Base-by-base conservation (phyloP, 2,329 filamentous ascomycete genomes). In the Plectosphaerella plurivora region DNA sequence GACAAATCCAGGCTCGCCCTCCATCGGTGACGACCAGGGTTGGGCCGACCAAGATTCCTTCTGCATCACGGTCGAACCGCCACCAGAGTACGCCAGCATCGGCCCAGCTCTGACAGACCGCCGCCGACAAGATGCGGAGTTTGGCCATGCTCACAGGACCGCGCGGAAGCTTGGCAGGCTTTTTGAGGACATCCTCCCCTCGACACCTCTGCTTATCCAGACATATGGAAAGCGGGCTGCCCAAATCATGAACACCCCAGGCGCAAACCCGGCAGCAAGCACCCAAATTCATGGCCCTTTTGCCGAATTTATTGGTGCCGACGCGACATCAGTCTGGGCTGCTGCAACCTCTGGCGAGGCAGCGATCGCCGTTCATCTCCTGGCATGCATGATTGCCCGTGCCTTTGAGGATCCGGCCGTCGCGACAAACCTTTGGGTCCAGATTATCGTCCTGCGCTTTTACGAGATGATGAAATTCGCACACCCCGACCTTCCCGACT, bases 131-230 rank as follows among this genome's bases (percentile, higher is more conserved):
- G 59, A 67, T 3, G 73, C 73, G 0, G 74, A 77, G 55, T 47
- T 59, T 6, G 73, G 74, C 2, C 47, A 41, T 2, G 44, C 53
- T 0, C 73, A 77, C 51, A 54, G 56, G 5, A 70, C 66, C 0
- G 73, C 74, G 2, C 55, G 71, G 16, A 65, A 62, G 35, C 64
- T 77, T 0, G 73, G 66, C 2, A 66, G 65, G 0, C 57, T 77
- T 0, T 76, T 77, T 52, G 62, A 68, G 20, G 58, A 55, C 0
- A 28, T 66, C 0, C 49, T 65, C 3, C 71, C 72, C 1, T 3
- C 51, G 0, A 68, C 59, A 1, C 70, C 70, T 0, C 49, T 57
- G 1, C 61, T 75, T 3, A 51, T 69, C 8, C 53, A 56, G 35
- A 66, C 68, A 1, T 73, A 72, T 53, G 69, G 70, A 1, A 52